phyloP scores from a whole-genome alignment of 805 yeast genomes.

The Ogataea paradorogensis region DNA sequence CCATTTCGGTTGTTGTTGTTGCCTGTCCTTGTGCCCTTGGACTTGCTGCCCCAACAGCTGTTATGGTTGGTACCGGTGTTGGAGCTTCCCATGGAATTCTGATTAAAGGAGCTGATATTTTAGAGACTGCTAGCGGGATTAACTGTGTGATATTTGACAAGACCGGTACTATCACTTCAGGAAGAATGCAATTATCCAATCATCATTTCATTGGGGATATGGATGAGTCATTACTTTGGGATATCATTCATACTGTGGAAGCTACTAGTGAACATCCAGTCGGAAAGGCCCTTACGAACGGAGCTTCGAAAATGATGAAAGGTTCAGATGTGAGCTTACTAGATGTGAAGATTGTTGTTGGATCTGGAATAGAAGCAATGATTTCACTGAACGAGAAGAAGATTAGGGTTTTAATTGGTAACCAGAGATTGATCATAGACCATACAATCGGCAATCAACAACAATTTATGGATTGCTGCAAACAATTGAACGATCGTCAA shows the following conservation, averaged over 20 bases:
- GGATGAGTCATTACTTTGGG: slow-evolving; percentile 42
- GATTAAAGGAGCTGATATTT: slow-evolving; percentile 88
- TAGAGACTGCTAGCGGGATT: slow-evolving; percentile 68
- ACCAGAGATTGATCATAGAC: slow-evolving; percentile 38
- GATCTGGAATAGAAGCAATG: slow-evolving; percentile 44
- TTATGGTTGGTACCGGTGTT: slow-evolving; percentile 98
- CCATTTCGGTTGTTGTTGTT: slow-evolving; percentile 91
- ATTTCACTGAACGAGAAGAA: slow-evolving; percentile 17
- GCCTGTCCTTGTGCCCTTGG: slow-evolving; percentile 99
- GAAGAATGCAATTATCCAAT: slow-evolving; percentile 55
- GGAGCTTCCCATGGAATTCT: slow-evolving; percentile 89
- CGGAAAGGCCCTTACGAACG: slow-evolving; percentile 62
- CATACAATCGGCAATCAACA: slow-evolving; percentile 19
- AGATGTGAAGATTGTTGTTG: slow-evolving; percentile 39
- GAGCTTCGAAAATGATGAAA: slow-evolving; percentile 17
- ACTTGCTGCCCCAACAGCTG: slow-evolving; percentile 96
- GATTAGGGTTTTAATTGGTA: slow-evolving; percentile 52
- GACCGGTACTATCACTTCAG: slow-evolving; percentile 92
- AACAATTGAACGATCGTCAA: slow-evolving; percentile 11
- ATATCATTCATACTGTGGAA: slow-evolving; percentile 58
- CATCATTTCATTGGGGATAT: slow-evolving; percentile 20
- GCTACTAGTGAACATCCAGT: slow-evolving; percentile 81
- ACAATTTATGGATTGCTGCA: slow-evolving; percentile 16
- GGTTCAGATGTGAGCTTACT: slow-evolving; percentile 25
- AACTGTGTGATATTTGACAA: slow-evolving; percentile 81